These are phyloP conservation scores for Calonectria hongkongensis DNA, from an alignment of 2,329 filamentous ascomycete genomes.

Conservation along the genomic window DNA sequence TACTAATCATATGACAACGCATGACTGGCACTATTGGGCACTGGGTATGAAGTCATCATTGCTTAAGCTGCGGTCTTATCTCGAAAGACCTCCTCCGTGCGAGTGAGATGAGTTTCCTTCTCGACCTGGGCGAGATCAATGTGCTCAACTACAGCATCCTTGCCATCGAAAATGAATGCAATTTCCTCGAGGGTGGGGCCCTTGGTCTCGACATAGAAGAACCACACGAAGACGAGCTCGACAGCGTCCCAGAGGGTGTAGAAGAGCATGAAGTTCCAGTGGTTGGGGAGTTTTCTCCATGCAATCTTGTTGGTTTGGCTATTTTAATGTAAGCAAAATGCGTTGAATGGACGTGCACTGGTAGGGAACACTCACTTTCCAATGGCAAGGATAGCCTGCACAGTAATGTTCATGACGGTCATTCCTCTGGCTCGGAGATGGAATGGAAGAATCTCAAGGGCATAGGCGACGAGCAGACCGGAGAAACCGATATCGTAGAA, in stretches of 20 bases:
- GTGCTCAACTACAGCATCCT: constrained; percentile 71
- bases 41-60: neutral
- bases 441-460: constrained; percentile 76
- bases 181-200: constrained; percentile 79
- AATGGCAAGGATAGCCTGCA: constrained; percentile 77
- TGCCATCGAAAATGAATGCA: constrained; percentile 82
- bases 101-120: constrained; percentile 65
- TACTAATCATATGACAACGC: neutral
- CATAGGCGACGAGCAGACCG: constrained; percentile 74
- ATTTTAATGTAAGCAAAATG: constrained; percentile 26
- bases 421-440: constrained; percentile 75
- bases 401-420: constrained; percentile 79
- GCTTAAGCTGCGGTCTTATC: constrained; percentile 47
- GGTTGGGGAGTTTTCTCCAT: constrained; percentile 74
- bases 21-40: neutral
- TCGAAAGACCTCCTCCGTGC: constrained; percentile 51
- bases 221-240: constrained; percentile 78
- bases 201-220: constrained; percentile 82
- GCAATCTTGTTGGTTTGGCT: constrained; percentile 79
- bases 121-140: constrained; percentile 74
- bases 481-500: constrained; percentile 78
- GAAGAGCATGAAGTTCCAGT: constrained; percentile 81
- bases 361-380: constrained; percentile 70
- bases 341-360: neutral
- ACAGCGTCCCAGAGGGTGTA: constrained; percentile 78